phyloP scores from a whole-genome alignment of 345 rosid genomes.

The Cochlearia excelsa region DNA sequence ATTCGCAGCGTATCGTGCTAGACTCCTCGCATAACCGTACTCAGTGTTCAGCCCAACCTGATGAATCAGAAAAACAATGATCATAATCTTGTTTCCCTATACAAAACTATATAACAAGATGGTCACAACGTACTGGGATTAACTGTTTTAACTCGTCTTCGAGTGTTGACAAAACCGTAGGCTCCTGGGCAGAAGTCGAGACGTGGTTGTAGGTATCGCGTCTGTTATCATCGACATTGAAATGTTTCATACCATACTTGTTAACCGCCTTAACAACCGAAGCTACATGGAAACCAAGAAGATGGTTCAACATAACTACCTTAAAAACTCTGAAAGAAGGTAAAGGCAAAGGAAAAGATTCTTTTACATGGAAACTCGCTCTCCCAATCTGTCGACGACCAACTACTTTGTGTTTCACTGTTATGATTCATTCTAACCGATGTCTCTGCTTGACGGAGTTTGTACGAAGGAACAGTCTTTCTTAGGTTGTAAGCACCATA shows the following conservation, averaged over 20 bases:
- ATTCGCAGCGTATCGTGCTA: slow-evolving; percentile 78
- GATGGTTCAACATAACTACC: slow-evolving; percentile 11
- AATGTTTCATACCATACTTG: slow-evolving; percentile 81
- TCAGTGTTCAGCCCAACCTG: slow-evolving; percentile 83
- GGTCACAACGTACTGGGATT: slow-evolving; percentile 52
- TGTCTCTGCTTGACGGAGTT: slow-evolving; percentile 55
- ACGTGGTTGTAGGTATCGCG: slow-evolving; percentile 65
- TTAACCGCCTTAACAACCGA: slow-evolving; percentile 83
- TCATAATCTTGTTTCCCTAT: slow-evolving; percentile 14
- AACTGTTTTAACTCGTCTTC: slow-evolving; percentile 70
- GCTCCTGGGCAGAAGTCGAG: slow-evolving; percentile 40
- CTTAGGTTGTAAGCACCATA: slow-evolving; percentile 64
- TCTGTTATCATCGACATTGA: slow-evolving; percentile 67
- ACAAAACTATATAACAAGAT: background rate
- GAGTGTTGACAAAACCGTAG: slow-evolving; percentile 45
- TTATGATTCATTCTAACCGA: slow-evolving; percentile 48
- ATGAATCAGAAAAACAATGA: slow-evolving; percentile 17
- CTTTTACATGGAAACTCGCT: slow-evolving; percentile 81
- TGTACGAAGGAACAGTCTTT: slow-evolving; percentile 43
- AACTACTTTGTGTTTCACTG: slow-evolving; percentile 50
- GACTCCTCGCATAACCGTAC: slow-evolving; percentile 80
- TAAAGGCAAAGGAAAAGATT: slow-evolving; percentile 8
- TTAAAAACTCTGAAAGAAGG: background rate
- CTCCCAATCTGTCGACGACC: slow-evolving; percentile 69
- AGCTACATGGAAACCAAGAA: slow-evolving; percentile 48